These are phyloP conservation scores for Porodaedalea pini DNA, from an alignment of 1,284 basidiomycete genomes.

Conservation along the genomic window DNA sequence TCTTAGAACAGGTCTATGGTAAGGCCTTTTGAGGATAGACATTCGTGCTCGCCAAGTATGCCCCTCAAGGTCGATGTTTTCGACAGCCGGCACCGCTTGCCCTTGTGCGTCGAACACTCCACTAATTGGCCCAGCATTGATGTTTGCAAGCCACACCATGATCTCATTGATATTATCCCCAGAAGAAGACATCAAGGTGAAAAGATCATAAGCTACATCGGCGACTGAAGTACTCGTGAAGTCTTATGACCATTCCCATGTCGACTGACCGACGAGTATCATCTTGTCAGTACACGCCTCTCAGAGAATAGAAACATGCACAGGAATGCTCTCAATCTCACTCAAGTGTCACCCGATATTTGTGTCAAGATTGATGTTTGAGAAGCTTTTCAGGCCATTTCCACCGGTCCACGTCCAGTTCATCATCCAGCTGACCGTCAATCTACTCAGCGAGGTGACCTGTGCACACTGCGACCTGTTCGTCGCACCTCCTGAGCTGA, in stretches of 20 bases:
- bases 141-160: slow-evolving; percentile 68
- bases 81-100: slow-evolving; percentile 41
- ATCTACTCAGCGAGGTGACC: slow-evolving; percentile 43
- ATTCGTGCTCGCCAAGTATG: slow-evolving; percentile 43
- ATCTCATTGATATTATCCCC: slow-evolving; percentile 54
- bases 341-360: slow-evolving; percentile 52
- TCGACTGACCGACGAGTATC: slow-evolving; percentile 30
- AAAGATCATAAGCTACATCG: slow-evolving; percentile 60
- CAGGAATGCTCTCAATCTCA: slow-evolving; percentile 51
- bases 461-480: slow-evolving; percentile 50
- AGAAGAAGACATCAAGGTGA: slow-evolving; percentile 49
- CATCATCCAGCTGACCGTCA: slow-evolving; percentile 48
- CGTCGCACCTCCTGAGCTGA: slow-evolving; percentile 45
- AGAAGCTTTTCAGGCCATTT: slow-evolving; percentile 55
- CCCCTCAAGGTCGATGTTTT: slow-evolving; percentile 43
- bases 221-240: slow-evolving; percentile 32
- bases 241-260: slow-evolving; percentile 42
- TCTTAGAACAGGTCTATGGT: too few relatives aligned
- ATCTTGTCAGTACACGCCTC: not conserved
- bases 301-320: slow-evolving; percentile 29
- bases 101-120: slow-evolving; percentile 32
- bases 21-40: too few relatives aligned
- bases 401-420: slow-evolving; percentile 54
- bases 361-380: slow-evolving; percentile 50
- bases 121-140: slow-evolving; percentile 56